These are phyloP conservation scores for Wickerhamomyces sp. DNA, from an alignment of 1,139 yeast genomes.

Conservation along the genomic window DNA sequence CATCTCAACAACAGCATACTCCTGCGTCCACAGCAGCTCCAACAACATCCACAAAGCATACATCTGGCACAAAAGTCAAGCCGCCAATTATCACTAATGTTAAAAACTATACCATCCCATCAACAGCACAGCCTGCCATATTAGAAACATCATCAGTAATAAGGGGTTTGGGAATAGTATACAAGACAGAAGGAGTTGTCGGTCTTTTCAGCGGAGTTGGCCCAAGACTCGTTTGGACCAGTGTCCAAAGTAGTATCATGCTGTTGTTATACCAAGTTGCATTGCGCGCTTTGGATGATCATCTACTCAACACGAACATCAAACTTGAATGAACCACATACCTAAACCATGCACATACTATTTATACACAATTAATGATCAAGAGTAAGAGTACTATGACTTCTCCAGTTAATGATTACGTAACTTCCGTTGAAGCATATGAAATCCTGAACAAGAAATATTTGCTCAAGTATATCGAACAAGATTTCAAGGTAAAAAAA, in stretches of 20 bases:
- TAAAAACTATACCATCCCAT: slow-evolving; percentile 13
- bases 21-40: slow-evolving; percentile 11
- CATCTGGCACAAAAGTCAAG: slow-evolving; percentile 4
- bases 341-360: no score
- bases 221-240: slow-evolving; percentile 95
- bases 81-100: slow-evolving; percentile 8
- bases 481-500: no score
- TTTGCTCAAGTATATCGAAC: no score
- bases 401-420: no score
- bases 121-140: slow-evolving; percentile 27
- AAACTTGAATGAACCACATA: no score
- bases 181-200: slow-evolving; percentile 64
- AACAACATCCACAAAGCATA: slow-evolving; percentile 5
- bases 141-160: slow-evolving; percentile 50
- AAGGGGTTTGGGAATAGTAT: slow-evolving; percentile 61
- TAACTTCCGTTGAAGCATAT: no score
- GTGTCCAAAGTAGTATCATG: slow-evolving; percentile 94
- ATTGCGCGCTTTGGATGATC: slow-evolving; percentile 26
- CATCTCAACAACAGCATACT: slow-evolving; percentile 13
- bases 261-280: slow-evolving; percentile 69
- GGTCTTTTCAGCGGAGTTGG: slow-evolving; percentile 94
- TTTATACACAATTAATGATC: no score
- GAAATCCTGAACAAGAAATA: no score
- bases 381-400: no score
- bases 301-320: slow-evolving; percentile 1